Evolutionary conservation across 805 yeast genomes (phyloP).

Genomic region (Millerozyma acaciae): DNA sequence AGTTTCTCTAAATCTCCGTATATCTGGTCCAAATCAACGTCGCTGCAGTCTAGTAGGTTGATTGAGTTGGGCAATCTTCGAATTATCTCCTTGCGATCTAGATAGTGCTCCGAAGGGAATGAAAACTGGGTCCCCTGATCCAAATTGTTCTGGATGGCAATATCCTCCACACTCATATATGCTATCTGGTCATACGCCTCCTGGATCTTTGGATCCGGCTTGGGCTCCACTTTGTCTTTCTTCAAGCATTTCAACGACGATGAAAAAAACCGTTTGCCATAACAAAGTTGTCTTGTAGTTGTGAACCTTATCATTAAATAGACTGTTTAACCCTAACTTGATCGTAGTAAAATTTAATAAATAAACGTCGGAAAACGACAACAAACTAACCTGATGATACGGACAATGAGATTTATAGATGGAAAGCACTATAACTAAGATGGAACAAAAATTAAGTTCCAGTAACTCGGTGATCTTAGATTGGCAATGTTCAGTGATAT

Average conservation of each 20-base stretch:
- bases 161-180: constrained; percentile 36
- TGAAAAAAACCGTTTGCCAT: constrained; percentile 1
- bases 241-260: not conserved
- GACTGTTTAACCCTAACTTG: no score
- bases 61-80: constrained; percentile 34
- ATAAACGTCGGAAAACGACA: no score
- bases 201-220: not conserved
- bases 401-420: no score
- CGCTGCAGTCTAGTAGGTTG: constrained; percentile 28
- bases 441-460: no score
- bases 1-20: constrained; percentile 28
- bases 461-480: no score
- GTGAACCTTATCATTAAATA: not conserved
- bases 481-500: no score
- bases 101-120: constrained; percentile 30
- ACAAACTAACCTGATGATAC: no score
- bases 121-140: constrained; percentile 35
- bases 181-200: constrained; percentile 26
- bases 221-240: not conserved
- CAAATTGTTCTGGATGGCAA: constrained; percentile 30
- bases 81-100: constrained; percentile 29
- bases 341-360: no score
- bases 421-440: no score
- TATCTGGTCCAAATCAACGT: constrained; percentile 26
- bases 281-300: not conserved